Base-by-base conservation (phyloP, 768 basidiomycete species). In the Mycena filopes region DNA sequence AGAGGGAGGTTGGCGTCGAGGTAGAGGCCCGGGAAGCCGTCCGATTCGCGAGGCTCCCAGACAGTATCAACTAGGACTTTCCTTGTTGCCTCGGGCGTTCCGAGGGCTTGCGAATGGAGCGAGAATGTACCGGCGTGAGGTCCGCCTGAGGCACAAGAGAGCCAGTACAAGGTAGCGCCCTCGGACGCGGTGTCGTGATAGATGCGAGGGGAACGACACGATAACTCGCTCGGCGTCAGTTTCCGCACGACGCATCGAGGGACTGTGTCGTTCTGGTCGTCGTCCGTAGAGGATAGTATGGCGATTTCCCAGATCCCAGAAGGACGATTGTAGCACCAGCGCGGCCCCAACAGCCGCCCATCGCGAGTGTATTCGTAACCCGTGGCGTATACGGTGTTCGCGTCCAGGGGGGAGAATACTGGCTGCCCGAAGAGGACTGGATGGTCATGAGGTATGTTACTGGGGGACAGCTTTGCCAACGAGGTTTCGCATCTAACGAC, bases 1-100 rank as follows among this genome's bases (percentile, higher is more conserved):
- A 77, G 42, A 0, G 82, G 74, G 20, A 91, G 75, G 65, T 82
- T 83, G 63, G 77, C 80, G 28, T 62, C 56, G 7, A 85, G 80
- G 66, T 87, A 92, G 1, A 93, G 75, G 0, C 91, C 91, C 0
- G 90, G 91, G 73, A 91, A 92, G 0, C 77, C 80, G 38, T 72
- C 71, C 11, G 57, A 45, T 3, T 66, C 40, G 3, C 70, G 68
- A 0, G 83, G 79, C 28, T 83, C 80, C 47, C 78, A 74, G 3
- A 86, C 80, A 2, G 77, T 69, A 11, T 81, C 81, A 1, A 88
- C 80, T 3, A 89, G 72, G 16, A 77, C 36, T 53, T 61, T 63
- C 26, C 70, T 64, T 5, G 55, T 45, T 1, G 16, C 16, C 12
- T 55, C 53, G 2, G 72, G 71, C 20, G 68, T 38, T 3, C 74